These are phyloP conservation scores for Pseudogymnoascus sp. DNA, from an alignment of 2,329 filamentous ascomycete genomes.

Conservation along the genomic window DNA sequence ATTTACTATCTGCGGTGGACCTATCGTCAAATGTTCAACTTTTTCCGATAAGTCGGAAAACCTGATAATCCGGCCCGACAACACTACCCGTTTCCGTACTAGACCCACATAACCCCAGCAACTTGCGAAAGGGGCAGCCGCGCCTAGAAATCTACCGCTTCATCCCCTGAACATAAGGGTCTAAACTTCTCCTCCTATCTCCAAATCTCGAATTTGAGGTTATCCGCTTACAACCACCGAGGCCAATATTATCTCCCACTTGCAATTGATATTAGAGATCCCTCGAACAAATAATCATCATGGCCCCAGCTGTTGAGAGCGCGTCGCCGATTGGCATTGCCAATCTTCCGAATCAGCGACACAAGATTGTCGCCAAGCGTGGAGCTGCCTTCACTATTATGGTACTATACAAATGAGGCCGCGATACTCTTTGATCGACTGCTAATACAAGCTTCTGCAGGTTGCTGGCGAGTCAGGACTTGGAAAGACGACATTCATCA, in stretches of 20 bases:
- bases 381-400: constrained; percentile 99
- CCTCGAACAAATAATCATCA: constrained; percentile 26
- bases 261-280: background rate
- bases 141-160: constrained; percentile 9
- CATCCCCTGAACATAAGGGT: constrained; percentile 11
- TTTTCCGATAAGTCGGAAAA: constrained; percentile 11
- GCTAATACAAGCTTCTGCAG: constrained; percentile 37
- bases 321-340: constrained; percentile 66
- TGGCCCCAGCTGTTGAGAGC: constrained; percentile 54
- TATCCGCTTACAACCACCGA: background rate
- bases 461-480: constrained; percentile 97
- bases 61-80: constrained; percentile 11
- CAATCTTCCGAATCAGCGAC: constrained; percentile 66
- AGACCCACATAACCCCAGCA: background rate
- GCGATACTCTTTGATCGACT: constrained; percentile 1
- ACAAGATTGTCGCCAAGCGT: constrained; percentile 72
- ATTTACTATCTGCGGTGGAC: constrained; percentile 4
- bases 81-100: background rate
- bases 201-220: background rate
- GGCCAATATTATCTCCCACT: constrained; percentile 3
- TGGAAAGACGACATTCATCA: constrained; percentile 99
- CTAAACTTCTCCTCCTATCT: constrained; percentile 8
- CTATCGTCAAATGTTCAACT: constrained; percentile 14
- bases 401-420: constrained; percentile 47
- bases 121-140: constrained; percentile 8